Evolutionary conservation across 2,329 filamentous ascomycete genomes (phyloP).

Genomic region (Drechslerella coelobrocha): DNA sequence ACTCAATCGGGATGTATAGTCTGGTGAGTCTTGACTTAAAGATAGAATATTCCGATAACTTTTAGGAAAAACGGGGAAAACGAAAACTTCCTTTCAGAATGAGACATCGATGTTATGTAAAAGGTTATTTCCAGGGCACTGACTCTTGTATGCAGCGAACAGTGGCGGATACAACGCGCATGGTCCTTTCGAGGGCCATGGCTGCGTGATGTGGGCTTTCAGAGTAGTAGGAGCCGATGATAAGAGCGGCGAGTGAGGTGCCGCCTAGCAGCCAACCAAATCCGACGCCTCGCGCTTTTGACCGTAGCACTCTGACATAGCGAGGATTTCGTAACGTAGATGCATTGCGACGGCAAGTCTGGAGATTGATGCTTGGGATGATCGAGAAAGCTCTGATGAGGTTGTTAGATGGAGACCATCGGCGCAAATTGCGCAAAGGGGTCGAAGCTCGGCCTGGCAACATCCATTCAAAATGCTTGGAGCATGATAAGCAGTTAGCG

Average conservation of each 20-base stretch:
- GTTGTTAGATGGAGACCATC: neutral
- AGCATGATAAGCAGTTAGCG: neutral
- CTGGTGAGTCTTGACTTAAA: slow-evolving; percentile 12
- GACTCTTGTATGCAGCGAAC: slow-evolving; percentile 48
- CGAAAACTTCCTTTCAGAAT: slow-evolving; percentile 14
- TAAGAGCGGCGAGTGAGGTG: slow-evolving; percentile 15
- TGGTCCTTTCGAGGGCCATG: slow-evolving; percentile 45
- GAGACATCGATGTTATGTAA: neutral
- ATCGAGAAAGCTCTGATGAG: neutral
- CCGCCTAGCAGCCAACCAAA: slow-evolving; percentile 29
- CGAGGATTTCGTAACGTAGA: neutral
- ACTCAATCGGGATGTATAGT: slow-evolving; percentile 27
- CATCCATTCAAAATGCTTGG: slow-evolving; percentile 32
- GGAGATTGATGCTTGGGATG: neutral
- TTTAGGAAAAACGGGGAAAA: neutral
- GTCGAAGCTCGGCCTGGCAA: slow-evolving; percentile 18
- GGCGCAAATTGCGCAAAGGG: slow-evolving; percentile 19
- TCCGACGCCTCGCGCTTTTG: neutral
- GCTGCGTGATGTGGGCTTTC: slow-evolving; percentile 41
- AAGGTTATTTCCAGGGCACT: slow-evolving; percentile 6
- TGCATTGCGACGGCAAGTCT: neutral
- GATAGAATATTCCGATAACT: slow-evolving; percentile 39
- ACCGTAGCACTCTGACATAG: slow-evolving; percentile 6
- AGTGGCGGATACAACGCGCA: slow-evolving; percentile 37
- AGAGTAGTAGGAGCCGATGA: slow-evolving; percentile 22